Conservation (phyloP, 495 filamentous ascomycete genomes). For the Penicillium desertorum region DNA sequence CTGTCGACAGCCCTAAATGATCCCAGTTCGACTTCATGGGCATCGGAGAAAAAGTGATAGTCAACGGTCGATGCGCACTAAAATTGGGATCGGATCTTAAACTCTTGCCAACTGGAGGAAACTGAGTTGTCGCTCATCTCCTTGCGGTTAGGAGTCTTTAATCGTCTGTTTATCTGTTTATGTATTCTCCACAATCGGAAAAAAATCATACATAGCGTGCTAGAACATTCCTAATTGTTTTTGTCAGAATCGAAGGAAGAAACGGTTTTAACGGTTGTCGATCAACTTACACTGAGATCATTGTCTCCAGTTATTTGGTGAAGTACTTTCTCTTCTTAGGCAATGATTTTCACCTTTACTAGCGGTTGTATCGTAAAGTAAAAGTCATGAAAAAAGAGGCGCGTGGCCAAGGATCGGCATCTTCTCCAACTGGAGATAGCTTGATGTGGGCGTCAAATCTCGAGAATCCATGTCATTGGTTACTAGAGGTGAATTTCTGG, state of each 20-base stretch:
- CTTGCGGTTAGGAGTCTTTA: slow-evolving; percentile 33
- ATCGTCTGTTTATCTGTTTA: slow-evolving; percentile 35
- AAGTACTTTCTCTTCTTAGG: background rate
- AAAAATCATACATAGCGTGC: too few relatives aligned
- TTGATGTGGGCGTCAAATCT: slow-evolving; percentile 13
- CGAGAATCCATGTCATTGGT: background rate
- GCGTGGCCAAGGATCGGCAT: slow-evolving; percentile 7
- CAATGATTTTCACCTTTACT: background rate
- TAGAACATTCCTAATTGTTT: background rate
- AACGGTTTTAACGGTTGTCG: slow-evolving; percentile 34
- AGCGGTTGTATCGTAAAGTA: slow-evolving; percentile 2
- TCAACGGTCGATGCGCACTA: slow-evolving; percentile 12
- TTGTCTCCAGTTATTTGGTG: slow-evolving; percentile 2
- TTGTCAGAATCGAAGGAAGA: slow-evolving; percentile 18
- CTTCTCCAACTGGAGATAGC: slow-evolving; percentile 9
- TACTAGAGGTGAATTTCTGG: background rate
- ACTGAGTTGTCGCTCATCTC: slow-evolving; percentile 28
- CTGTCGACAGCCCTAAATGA: background rate
- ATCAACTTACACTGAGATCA: slow-evolving; percentile 17
- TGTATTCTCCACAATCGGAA: slow-evolving; percentile 11
- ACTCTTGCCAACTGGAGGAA: slow-evolving; percentile 37
- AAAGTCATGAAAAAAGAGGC: background rate
- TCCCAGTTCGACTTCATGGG: background rate
- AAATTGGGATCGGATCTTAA: slow-evolving; percentile 38
- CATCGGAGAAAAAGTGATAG: background rate